These are phyloP conservation scores for Ophiosphaerella narmari DNA, from an alignment of 2,329 filamentous ascomycete species.

Conservation along the genomic window DNA sequence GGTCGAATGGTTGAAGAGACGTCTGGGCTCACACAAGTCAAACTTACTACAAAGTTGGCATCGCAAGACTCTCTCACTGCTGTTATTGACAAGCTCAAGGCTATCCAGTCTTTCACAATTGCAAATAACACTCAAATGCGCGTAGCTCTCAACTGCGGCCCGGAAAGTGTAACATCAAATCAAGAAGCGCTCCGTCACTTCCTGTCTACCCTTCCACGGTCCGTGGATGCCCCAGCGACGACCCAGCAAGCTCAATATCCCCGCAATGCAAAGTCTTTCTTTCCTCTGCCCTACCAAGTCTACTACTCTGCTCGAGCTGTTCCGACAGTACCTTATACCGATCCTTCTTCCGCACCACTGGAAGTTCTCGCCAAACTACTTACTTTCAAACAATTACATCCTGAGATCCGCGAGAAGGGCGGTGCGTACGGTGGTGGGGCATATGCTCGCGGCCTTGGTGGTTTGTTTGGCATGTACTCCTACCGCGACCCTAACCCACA, in stretches of 20 bases:
- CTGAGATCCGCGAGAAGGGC: slow-evolving; percentile 96
- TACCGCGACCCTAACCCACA: slow-evolving; percentile 95
- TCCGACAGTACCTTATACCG: slow-evolving; percentile 81
- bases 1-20: slow-evolving; percentile 80
- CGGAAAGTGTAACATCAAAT: slow-evolving; percentile 72
- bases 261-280: slow-evolving; percentile 73
- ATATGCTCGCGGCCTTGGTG: slow-evolving; percentile 77
- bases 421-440: slow-evolving; percentile 95
- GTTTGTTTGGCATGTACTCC: slow-evolving; percentile 91
- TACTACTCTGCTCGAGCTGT: slow-evolving; percentile 88
- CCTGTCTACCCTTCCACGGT: slow-evolving; percentile 62
- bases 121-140: slow-evolving; percentile 70
- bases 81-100: slow-evolving; percentile 80
- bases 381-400: slow-evolving; percentile 94
- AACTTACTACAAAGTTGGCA: slow-evolving; percentile 79
- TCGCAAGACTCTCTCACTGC: slow-evolving; percentile 74
- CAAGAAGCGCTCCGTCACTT: slow-evolving; percentile 73
- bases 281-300: slow-evolving; percentile 93
- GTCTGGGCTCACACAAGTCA: slow-evolving; percentile 87
- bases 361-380: slow-evolving; percentile 89
- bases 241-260: slow-evolving; percentile 44
- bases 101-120: slow-evolving; percentile 80
- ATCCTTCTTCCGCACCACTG: slow-evolving; percentile 74
- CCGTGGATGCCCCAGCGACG: slow-evolving; percentile 34
- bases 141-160: slow-evolving; percentile 82